Evolutionary conservation across 441 rosid genomes (phyloP).

Genomic region (Hypseocharis bilobata): DNA sequence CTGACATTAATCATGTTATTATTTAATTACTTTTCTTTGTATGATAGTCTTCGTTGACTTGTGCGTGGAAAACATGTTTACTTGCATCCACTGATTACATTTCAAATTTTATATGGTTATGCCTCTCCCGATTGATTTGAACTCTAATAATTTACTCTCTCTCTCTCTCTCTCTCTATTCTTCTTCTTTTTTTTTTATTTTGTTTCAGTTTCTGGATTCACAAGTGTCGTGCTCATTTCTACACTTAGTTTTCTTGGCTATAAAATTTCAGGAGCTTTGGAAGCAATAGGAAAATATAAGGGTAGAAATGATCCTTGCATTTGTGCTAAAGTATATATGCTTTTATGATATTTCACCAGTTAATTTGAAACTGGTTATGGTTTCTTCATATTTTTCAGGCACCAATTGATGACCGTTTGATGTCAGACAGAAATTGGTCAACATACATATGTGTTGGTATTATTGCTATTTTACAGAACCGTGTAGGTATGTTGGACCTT

Average conservation of each 20-base stretch:
- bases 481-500: constrained; percentile 55
- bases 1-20: background rate
- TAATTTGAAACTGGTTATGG: constrained; percentile 9
- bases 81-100: background rate
- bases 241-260: background rate
- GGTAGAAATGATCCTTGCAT: background rate
- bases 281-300: constrained; percentile 3
- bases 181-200: background rate
- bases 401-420: constrained; percentile 38
- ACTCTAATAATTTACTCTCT: background rate
- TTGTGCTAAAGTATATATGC: background rate
- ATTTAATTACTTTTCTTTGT: background rate
- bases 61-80: background rate
- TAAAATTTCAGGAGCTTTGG: background rate
- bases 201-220: background rate
- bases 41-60: background rate
- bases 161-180: background rate
- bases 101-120: background rate
- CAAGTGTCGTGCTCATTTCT: background rate
- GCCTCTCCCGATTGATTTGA: background rate
- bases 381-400: constrained; percentile 33
- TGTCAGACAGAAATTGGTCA: constrained; percentile 49
- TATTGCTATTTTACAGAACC: constrained; percentile 68
- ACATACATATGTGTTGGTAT: constrained; percentile 55
- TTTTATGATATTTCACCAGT: background rate